A percentile compares a stretch with the other conserved stretches of the same genome.
Conservation (phyloP, 2,329 filamentous ascomycete species). For the Chrysosporium keratinophilum region DNA sequence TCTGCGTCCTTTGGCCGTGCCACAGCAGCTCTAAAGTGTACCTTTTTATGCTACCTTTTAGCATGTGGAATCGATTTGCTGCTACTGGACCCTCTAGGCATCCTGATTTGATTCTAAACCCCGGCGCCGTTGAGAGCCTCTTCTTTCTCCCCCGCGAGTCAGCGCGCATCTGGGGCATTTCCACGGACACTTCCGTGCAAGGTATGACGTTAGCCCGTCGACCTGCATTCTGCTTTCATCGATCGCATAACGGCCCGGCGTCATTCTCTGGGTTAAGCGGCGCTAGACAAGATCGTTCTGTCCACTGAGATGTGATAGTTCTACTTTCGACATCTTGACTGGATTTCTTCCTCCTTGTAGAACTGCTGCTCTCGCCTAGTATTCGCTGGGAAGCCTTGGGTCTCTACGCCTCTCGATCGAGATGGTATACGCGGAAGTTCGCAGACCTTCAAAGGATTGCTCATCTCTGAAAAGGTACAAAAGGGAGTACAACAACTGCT, state of each 20-base stretch:
- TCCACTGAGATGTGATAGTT: constrained; percentile 8
- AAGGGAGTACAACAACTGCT: not conserved
- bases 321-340: not conserved
- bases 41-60: not conserved
- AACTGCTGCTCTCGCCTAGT: not conserved
- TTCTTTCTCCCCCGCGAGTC: not conserved
- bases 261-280: constrained; percentile 1
- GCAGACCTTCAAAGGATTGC: not conserved
- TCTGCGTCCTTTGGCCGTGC: not conserved
- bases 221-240: not conserved
- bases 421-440: not conserved
- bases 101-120: constrained; percentile 7
- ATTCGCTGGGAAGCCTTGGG: constrained; percentile 4
- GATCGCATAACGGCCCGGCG: not conserved
- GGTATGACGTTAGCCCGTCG: constrained; percentile 3
- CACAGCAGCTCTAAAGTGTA: not conserved
- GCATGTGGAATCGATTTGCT: constrained; percentile 1
- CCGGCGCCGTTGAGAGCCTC: constrained; percentile 3
- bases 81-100: not conserved
- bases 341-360: not conserved
- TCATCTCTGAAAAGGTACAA: constrained; percentile 6
- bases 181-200: not conserved
- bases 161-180: not conserved
- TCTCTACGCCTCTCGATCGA: constrained; percentile 5
- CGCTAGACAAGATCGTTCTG: not conserved